phyloP scores from a whole-genome alignment of 1,284 basidiomycete species.

The Mycena citricolor region DNA sequence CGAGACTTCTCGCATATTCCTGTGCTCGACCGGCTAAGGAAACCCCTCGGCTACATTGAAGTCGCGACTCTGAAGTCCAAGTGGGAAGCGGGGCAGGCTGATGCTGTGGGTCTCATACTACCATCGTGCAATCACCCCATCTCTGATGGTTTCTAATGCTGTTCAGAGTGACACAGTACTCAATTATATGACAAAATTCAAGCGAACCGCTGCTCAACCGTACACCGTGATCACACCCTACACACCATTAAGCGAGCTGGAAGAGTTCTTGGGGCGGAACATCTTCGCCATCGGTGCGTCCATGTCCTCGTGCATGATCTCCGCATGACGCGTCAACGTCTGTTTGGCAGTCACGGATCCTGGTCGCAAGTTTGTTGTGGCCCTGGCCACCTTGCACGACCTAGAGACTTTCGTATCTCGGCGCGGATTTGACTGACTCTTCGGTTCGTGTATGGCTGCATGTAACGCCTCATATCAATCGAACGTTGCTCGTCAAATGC shows the following conservation, averaged over 20 bases:
- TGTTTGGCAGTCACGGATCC: slow-evolving; percentile 69
- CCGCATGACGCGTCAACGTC: slow-evolving; percentile 9
- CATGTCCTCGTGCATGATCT: background rate
- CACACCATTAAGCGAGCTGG: slow-evolving; percentile 74
- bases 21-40: slow-evolving; percentile 69
- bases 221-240: slow-evolving; percentile 83
- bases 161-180: slow-evolving; percentile 61
- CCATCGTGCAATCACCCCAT: slow-evolving; percentile 2
- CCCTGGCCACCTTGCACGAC: slow-evolving; percentile 78
- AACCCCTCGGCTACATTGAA: slow-evolving; percentile 82
- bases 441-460: too few species aligned
- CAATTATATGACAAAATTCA: slow-evolving; percentile 76
- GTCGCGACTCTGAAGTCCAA: slow-evolving; percentile 71
- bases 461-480: too few species aligned
- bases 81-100: slow-evolving; percentile 73
- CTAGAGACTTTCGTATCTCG: slow-evolving; percentile 68
- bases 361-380: slow-evolving; percentile 83
- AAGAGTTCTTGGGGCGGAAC: slow-evolving; percentile 68
- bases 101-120: slow-evolving; percentile 53
- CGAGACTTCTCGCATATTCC: slow-evolving; percentile 90
- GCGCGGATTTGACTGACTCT: slow-evolving; percentile 39
- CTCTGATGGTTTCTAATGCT: slow-evolving; percentile 1
- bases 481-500: too few species aligned
- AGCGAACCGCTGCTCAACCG: slow-evolving; percentile 58
- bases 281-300: slow-evolving; percentile 76